These are phyloP conservation scores for Paecilomyces niveus DNA, from an alignment of 2,329 filamentous ascomycete species.

Conservation along the genomic window DNA sequence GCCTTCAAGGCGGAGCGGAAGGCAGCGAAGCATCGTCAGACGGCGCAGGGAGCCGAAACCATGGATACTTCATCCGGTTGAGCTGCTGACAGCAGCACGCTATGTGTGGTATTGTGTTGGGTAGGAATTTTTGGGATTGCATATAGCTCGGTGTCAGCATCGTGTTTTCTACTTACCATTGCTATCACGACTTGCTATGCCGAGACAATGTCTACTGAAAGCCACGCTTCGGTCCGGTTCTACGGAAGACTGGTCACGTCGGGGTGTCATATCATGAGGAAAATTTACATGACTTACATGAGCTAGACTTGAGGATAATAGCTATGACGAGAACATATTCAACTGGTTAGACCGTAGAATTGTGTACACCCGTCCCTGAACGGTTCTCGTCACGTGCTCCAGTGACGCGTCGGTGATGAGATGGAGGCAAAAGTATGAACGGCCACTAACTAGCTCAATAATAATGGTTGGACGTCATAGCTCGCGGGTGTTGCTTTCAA, in stretches of 20 bases:
- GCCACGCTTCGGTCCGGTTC: not conserved
- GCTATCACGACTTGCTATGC: not conserved
- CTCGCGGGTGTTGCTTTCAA: not conserved
- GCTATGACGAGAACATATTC: not conserved
- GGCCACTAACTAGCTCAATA: not conserved
- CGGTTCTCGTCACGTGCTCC: too few species aligned
- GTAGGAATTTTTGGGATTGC: not conserved
- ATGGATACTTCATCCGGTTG: conserved; percentile 33
- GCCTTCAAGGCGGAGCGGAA: conserved; percentile 52
- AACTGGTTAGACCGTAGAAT: not conserved
- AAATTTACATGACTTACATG: not conserved
- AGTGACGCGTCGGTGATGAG: not conserved
- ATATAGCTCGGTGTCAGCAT: not conserved
- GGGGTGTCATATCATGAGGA: not conserved
- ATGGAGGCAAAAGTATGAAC: not conserved
- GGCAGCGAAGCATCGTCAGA: conserved; percentile 30
- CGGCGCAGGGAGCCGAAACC: conserved; percentile 12
- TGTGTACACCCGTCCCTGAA: too few species aligned
- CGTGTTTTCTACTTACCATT: not conserved
- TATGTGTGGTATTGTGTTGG: not conserved
- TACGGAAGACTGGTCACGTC: not conserved
- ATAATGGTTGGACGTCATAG: not conserved
- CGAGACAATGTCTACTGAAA: not conserved
- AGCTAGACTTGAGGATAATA: not conserved
- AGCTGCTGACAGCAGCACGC: not conserved